Evolutionary conservation across 1,284 basidiomycete genomes (phyloP), one percentile per base, ranked within the genome.

Genomic region (Vanrija sp.): DNA sequence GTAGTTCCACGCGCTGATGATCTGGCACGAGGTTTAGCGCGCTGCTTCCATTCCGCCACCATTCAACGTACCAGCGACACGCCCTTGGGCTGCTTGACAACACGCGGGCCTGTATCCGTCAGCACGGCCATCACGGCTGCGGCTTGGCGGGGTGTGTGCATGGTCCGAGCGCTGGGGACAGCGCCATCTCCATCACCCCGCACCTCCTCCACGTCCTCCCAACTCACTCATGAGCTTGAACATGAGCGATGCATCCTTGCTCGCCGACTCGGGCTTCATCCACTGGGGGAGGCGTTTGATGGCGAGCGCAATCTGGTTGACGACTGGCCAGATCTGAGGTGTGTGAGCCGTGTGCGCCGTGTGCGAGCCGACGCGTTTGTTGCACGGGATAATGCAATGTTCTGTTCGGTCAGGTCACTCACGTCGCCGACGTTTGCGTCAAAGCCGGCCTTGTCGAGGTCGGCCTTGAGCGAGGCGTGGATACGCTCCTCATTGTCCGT

Each of bases 31-130:
- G 41, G 15, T 44, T 58, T 24, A 61, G 49, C 24, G 23, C 36
- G n/a, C 22, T 37, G 39, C 24, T 31, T 43, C 14, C 14, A 23
- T 14, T 2, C 31, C 31, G 31, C 10, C 31, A 31, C 31, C 15
- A 0, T 14, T 20, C 27, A 22, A 56, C 79, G 69, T 45, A 88
- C 82, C 49, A 90, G 75, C 0, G 83, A 80, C 15, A 85, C 81
- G 0, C 88, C 88, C 71, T 89, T 89, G 42, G 88, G 80, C 67
- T 88, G 85, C 66, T 89, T 89, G 57, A 82, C 79, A 18, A 88
- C 79, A 24, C 80, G 78, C 0, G 86, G 87, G 8, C 78, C 78
- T 82, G 86, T 81, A 5, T 14, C 84, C 56, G 79, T 82, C 41
- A 84, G 14, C 31, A 14, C 2, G 31, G 7, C 12, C 31, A 31